These are phyloP conservation scores for Yarrowia galli DNA, from an alignment of 1,139 yeast species.

Conservation along the genomic window DNA sequence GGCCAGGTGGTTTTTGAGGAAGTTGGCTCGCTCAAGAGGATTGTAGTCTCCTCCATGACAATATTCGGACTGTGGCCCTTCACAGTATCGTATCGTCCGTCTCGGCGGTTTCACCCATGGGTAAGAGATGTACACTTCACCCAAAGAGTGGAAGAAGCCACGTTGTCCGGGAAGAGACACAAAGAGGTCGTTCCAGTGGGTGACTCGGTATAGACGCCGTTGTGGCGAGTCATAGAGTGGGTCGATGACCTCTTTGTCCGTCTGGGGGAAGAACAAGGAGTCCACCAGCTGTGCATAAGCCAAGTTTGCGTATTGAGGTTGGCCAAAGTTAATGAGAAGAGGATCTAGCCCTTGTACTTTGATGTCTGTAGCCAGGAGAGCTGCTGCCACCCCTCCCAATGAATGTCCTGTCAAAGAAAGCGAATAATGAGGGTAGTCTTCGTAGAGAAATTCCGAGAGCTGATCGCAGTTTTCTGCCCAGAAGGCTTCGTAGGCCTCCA, in stretches of 20 bases:
- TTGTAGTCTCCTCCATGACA: conserved; percentile 30
- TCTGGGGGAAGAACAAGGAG: conserved; percentile 27
- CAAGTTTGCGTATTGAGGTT: conserved; percentile 53
- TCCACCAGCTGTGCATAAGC: conserved; percentile 28
- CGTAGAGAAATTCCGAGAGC: conserved; percentile 46
- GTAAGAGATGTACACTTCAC: conserved; percentile 32
- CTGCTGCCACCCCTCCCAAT: conserved; percentile 73
- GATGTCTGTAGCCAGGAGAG: conserved; percentile 66
- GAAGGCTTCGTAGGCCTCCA: conserved; percentile 49
- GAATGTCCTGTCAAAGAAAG: conserved; percentile 72
- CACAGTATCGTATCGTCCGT: conserved; percentile 17
- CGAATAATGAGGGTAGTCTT: conserved; percentile 56
- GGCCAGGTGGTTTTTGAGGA: conserved; percentile 34
- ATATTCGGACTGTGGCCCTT: conserved; percentile 20
- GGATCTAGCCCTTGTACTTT: conserved; percentile 60
- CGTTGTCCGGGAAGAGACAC: conserved; percentile 1
- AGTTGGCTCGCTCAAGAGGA: conserved; percentile 30
- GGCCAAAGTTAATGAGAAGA: conserved; percentile 63
- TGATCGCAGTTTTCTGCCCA: conserved; percentile 52
- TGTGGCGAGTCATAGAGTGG: conserved; percentile 28
- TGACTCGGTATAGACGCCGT: conserved; percentile 19
- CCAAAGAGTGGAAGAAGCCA: conserved; percentile 23
- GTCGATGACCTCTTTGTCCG: conserved; percentile 7
- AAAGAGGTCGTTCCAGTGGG: conserved; percentile 36
- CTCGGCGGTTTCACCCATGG: conserved; percentile 12